Evolutionary conservation across 2,329 filamentous ascomycete genomes (phyloP), one percentile per base, ranked within the genome.

Genomic region (Penicillium sp.): DNA sequence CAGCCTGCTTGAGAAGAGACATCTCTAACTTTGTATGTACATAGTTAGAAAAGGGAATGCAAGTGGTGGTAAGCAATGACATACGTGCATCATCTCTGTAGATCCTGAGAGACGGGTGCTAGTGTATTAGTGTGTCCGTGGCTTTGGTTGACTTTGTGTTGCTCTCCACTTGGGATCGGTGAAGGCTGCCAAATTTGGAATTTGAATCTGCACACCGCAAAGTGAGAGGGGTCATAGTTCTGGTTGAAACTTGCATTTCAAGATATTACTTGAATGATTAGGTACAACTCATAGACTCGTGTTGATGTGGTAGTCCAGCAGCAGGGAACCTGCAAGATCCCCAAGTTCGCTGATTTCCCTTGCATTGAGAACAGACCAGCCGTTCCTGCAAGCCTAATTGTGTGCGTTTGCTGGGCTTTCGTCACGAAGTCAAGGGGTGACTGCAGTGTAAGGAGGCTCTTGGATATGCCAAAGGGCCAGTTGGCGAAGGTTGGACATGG

Each of bases 351-450:
- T 31, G 46, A 48, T 48, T 57, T 47, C 28, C 55, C 56, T 56
- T 60, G 49, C 56, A 58, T 54, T 20, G 20, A 18, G 58, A 55
- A 59, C 58, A 47, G 58, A 59, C 56, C 58, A 60, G 46, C 33
- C 13, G 56, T 59, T 60, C 54, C 47, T 57, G 42, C 42, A 24
- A 53, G 46, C 6, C 42, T 20, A 37, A 32, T 20, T 13, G n/a
- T 38, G 35, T 31, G 29, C 42, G 31, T 42, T 52, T 49, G 46
- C 44, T 33, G 13, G 15, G 27, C 15, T 39, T n/a, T 49, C 15
- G 28, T 38, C 24, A 28, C 37, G 15, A 15, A 38, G 33, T 52
- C 50, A 56, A 56, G 54, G 51, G 51, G 46, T 47, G 35, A 13
- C 13, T 49, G 27, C 49, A 53, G 49, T 42, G 54, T 52, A 56